Evolutionary conservation across 2,329 filamentous ascomycete genomes (phyloP).

Genomic region (Massarina eburnea): DNA sequence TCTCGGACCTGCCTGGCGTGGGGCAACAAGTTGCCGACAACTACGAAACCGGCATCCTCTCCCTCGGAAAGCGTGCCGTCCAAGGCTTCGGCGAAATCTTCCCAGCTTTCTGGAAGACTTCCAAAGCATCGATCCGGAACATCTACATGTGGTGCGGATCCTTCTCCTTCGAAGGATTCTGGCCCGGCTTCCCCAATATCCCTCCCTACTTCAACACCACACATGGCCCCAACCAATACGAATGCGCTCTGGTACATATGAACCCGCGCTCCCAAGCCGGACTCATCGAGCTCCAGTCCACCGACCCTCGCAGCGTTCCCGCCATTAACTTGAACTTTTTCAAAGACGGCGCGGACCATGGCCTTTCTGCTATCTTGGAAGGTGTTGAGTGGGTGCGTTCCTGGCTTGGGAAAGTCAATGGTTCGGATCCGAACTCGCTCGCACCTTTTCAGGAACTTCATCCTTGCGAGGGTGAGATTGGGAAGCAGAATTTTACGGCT

Average conservation of each 20-base stretch:
- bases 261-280: conserved; percentile 62
- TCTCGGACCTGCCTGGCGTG: conserved; percentile 61
- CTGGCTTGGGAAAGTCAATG: conserved; percentile 26
- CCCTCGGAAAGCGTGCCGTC: conserved; percentile 18
- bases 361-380: conserved; percentile 58
- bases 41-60: conserved; percentile 24
- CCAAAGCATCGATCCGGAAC: conserved; percentile 22
- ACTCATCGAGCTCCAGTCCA: conserved; percentile 59
- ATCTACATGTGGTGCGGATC: conserved; percentile 35
- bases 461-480: conserved; percentile 56
- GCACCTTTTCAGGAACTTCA: conserved; percentile 49
- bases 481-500: conserved; percentile 49
- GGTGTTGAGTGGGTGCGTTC: conserved; percentile 57
- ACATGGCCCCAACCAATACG: conserved; percentile 26
- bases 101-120: conserved; percentile 28
- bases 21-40: conserved; percentile 43
- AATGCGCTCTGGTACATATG: conserved; percentile 33
- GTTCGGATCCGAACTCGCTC: conserved; percentile 28
- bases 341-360: conserved; percentile 45
- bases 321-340: conserved; percentile 50
- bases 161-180: conserved; percentile 32
- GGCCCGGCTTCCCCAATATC: conserved; percentile 26
- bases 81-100: conserved; percentile 23
- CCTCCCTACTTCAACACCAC: conserved; percentile 22
- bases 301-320: conserved; percentile 63